phyloP scores from a whole-genome alignment of 1,284 basidiomycete genomes.

The Ceratobasidium sp. region DNA sequence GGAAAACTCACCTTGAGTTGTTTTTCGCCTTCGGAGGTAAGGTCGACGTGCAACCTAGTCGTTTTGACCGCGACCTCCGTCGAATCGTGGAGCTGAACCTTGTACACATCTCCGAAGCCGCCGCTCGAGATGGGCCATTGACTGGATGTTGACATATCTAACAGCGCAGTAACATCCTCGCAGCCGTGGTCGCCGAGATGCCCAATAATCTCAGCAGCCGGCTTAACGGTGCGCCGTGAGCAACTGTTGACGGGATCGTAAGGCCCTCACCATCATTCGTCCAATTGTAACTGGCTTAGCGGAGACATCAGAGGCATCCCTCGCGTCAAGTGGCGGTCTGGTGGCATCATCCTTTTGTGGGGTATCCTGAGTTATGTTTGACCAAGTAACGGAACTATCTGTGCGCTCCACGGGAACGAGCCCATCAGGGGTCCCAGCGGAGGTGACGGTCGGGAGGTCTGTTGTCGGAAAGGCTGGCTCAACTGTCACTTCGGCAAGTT shows the following conservation, averaged over 20 bases:
- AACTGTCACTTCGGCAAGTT: no score
- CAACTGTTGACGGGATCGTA: not conserved
- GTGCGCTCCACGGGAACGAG: no score
- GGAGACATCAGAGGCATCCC: no score
- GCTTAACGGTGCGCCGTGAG: conserved; percentile 1
- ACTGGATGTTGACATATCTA: conserved; percentile 11
- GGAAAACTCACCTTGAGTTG: conserved; percentile 1
- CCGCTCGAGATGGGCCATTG: not conserved
- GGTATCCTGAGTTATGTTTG: no score
- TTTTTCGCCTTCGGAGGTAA: not conserved
- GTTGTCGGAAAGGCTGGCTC: no score
- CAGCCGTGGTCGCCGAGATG: conserved; percentile 15
- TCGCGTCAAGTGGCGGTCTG: no score
- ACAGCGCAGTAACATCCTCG: not conserved
- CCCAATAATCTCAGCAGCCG: not conserved
- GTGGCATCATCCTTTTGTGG: no score
- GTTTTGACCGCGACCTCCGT: not conserved
- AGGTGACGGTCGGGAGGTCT: no score
- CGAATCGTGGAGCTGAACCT: not conserved
- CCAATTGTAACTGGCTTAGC: not conserved
- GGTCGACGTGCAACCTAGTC: not conserved
- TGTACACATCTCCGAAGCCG: conserved; percentile 19
- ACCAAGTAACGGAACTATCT: no score
- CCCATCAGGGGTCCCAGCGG: no score
- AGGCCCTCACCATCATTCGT: conserved; percentile 5